Percentiles rank a stretch among this genome's conserved stretches.
These are phyloP conservation scores for Pezicula neosporulosa DNA, from an alignment of 2,329 filamentous ascomycete species.

Conservation along the genomic window DNA sequence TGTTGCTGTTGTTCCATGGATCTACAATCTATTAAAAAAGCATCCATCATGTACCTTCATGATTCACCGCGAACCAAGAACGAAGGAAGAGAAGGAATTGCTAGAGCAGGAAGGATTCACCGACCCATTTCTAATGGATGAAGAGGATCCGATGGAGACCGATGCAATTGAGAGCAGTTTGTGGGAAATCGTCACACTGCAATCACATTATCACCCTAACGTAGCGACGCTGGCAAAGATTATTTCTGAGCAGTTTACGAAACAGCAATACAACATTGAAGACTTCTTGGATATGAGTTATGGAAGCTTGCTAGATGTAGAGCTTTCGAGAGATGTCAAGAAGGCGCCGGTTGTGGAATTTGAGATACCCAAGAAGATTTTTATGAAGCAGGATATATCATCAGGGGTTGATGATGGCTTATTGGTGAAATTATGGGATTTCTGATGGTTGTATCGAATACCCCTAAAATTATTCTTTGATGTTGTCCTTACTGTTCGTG, in stretches of 20 bases:
- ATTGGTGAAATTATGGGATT: conserved; percentile 60
- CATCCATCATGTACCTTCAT: conserved; percentile 94
- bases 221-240: conserved; percentile 93
- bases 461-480: not conserved
- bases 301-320: conserved; percentile 75
- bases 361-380: conserved; percentile 66
- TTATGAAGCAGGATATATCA: conserved; percentile 40
- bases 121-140: conserved; percentile 75
- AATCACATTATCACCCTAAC: conserved; percentile 94
- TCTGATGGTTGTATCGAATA: conserved; percentile 25
- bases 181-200: conserved; percentile 91
- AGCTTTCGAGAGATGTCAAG: conserved; percentile 78
- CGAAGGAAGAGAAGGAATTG: conserved; percentile 51
- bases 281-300: conserved; percentile 97
- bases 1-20: conserved; percentile 85
- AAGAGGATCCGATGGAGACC: conserved; percentile 81
- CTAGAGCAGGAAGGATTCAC: conserved; percentile 57
- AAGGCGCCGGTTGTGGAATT: conserved; percentile 88
- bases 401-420: conserved; percentile 49
- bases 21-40: conserved; percentile 89
- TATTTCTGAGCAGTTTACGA: conserved; percentile 94
- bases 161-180: conserved; percentile 86
- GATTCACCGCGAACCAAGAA: conserved; percentile 75
- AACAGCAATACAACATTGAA: conserved; percentile 90
- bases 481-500: too few species aligned